A percentile compares a stretch with the other conserved stretches of the same genome.
Evolutionary conservation across 2,329 filamentous ascomycete species (phyloP).

Genomic region (Coccinonectria pachysandricola): DNA sequence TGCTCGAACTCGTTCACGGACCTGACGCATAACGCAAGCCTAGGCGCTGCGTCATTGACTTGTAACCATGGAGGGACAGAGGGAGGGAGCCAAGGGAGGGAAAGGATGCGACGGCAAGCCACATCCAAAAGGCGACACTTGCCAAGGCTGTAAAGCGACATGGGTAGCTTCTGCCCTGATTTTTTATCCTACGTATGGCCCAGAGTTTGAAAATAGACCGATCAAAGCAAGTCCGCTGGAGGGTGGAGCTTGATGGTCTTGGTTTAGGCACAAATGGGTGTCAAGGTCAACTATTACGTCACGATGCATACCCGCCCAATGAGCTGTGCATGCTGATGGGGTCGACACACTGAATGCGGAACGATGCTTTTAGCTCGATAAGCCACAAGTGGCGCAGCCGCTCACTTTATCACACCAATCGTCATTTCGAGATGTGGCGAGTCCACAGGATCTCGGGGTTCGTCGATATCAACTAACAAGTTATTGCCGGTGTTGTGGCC

Average conservation of each 20-base stretch:
- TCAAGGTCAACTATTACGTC: constrained; percentile 11
- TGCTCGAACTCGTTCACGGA: too few relatives aligned
- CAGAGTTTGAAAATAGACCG: constrained; percentile 1
- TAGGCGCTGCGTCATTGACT: constrained; percentile 26
- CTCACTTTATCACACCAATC: too few relatives aligned
- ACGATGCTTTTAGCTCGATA: constrained; percentile 1
- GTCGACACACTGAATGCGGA: constrained; percentile 3
- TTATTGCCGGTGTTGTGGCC: too few relatives aligned
- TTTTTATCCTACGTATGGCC: not conserved
- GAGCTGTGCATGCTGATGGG: constrained; percentile 1
- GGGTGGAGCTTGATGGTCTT: constrained; percentile 5
- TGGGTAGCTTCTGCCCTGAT: constrained; percentile 2
- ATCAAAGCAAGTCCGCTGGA: constrained; percentile 1
- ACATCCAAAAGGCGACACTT: not conserved
- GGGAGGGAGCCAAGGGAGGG: not conserved
- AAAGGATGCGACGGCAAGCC: constrained; percentile 1
- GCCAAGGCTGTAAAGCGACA: too few relatives aligned
- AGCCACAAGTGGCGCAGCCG: constrained; percentile 9
- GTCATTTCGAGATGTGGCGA: constrained; percentile 5
- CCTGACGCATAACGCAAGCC: too few relatives aligned
- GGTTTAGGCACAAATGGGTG: constrained; percentile 1
- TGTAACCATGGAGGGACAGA: constrained; percentile 1
- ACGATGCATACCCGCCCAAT: constrained; percentile 8
- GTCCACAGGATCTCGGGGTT: not conserved
- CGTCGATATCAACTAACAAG: too few relatives aligned